Base-by-base conservation (phyloP, 2,329 filamentous ascomycete species). In the Alternaria triticimaculans region DNA sequence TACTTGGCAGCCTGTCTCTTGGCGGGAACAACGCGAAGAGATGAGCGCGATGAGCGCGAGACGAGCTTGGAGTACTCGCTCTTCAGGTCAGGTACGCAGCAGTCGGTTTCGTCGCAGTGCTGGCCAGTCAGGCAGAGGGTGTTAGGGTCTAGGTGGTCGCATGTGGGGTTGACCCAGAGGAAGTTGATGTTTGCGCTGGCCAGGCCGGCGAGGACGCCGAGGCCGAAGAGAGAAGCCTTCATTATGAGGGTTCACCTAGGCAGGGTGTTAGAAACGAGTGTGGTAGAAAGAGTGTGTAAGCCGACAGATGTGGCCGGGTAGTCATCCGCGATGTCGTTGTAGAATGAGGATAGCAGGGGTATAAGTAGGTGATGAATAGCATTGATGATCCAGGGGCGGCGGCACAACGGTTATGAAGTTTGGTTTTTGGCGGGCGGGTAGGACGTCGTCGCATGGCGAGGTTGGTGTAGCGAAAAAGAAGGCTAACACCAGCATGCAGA, bases 121-220 rank as follows among this genome's bases (percentile, higher is more conserved):
- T 82, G 77, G 48, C 81, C 79, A 55, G 74, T 76, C 54, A 82
- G 69, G 63, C 82, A 84, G 20, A 61, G 64, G 58, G 53, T 72
- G 28, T 51, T 69, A 8, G 69, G 30, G 1, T 65, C 33, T 25
- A 61, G 64, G 59, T 70, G 68, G 56, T 81, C 72, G 72, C 84
- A 86, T 4, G 63, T 78, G 21, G 84, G 80, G 53, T 83, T 79
- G 9, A 84, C 81, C 76, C 81, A 81, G 41, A 76, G 72, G 72
- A 85, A 84, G 63, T 82, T 80, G 72, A 86, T 85, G 71, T 86
- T 86, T 58, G 83, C 84, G 6, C 76, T 74, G 20, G 77, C 75
- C 15, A 80, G 65, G 55, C 77, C 77, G 57, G 75, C 78, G 60
- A 82, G 70, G 54, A 70, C 73, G 69, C 71, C 73, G 59, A 77